Base-by-base conservation (phyloP, 2,329 filamentous ascomycete species). In the Epichloe amarillans region DNA sequence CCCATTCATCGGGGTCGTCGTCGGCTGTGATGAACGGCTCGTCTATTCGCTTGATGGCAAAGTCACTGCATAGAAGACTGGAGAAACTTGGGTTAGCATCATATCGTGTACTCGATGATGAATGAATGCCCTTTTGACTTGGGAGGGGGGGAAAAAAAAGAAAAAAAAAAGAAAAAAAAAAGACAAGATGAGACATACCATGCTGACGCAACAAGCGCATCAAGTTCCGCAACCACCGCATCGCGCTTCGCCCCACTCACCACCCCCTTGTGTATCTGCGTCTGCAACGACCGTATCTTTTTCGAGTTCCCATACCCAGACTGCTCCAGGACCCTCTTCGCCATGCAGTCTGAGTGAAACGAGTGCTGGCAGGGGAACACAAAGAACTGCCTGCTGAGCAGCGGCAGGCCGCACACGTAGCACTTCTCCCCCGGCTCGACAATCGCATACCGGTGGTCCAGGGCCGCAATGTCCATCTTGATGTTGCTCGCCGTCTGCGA, bases 311-410 rank as follows among this genome's bases (percentile, higher is more conserved):
- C 84, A 48, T 83, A 73, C 0, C 88, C 88, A 1, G 84, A 83
- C 56, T 88, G 83, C 65, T 91, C 86, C 49, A 96, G 76, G 1
- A 97, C 88, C 62, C 85, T 86, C 60, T 81, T 83, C 0, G 88
- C 91, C 46, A 98, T 70, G 65, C 93, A 98, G 64, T 98, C 93
- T 41, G 87, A 91, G 66, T 98, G 93, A 62, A 98, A 98, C 3
- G 90, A 87, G 68, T 98, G 93, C 71, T 98, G 93, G 66, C 93
- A 98, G 0, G 93, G 93, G 58, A 98, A 98, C 17, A 98, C 93
- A 59, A 97, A 98, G 69, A 98, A 98, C 61, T 96, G 90, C 50
- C 90, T 73, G 62, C 86, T 90, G 15, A 98, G 75, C 50, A 98
- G 70, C 10, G 93, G 93, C 51, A 97, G 69, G 0, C 83, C 80